These are phyloP conservation scores for Candida krabiensis DNA, from an alignment of 805 yeast genomes.

Conservation along the genomic window DNA sequence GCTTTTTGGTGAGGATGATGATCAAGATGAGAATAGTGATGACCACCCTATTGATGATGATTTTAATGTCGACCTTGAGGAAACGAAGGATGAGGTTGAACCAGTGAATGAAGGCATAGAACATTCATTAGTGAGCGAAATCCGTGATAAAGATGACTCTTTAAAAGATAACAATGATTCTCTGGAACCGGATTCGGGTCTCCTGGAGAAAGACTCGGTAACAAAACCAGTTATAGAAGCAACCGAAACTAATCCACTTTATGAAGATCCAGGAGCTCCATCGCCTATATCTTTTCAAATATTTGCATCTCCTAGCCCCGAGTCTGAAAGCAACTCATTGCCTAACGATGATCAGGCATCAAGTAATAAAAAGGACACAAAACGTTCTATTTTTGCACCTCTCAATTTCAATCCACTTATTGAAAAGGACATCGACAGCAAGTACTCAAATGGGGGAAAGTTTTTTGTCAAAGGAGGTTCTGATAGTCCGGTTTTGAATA, in stretches of 20 bases:
- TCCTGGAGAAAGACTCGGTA: no score
- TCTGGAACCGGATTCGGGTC: no score
- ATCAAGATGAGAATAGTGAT: constrained; percentile 13
- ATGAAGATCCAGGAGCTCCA: constrained; percentile 85
- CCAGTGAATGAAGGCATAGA: no score
- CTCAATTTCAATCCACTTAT: constrained; percentile 78
- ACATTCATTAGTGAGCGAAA: no score
- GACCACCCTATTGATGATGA: no score
- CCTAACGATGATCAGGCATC: constrained; percentile 9
- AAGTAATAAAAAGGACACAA: constrained; percentile 38
- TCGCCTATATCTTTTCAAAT: constrained; percentile 59
- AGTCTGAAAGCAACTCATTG: constrained; percentile 13
- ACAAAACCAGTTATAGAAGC: no score
- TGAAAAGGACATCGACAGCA: constrained; percentile 73
- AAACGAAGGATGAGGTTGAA: no score
- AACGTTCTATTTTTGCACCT: constrained; percentile 76
- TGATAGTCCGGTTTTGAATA: constrained; percentile 5
- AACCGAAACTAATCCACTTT: constrained; percentile 53
- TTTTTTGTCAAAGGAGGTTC: constrained; percentile 54
- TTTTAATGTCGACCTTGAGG: no score
- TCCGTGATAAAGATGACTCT: no score
- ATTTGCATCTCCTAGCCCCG: constrained; percentile 34
- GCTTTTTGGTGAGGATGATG: constrained; percentile 26
- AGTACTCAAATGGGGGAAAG: constrained; percentile 88
- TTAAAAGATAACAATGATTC: no score